These are phyloP conservation scores for Sphaerulina vaccinii DNA, from an alignment of 2,329 filamentous ascomycete genomes.

Conservation along the genomic window DNA sequence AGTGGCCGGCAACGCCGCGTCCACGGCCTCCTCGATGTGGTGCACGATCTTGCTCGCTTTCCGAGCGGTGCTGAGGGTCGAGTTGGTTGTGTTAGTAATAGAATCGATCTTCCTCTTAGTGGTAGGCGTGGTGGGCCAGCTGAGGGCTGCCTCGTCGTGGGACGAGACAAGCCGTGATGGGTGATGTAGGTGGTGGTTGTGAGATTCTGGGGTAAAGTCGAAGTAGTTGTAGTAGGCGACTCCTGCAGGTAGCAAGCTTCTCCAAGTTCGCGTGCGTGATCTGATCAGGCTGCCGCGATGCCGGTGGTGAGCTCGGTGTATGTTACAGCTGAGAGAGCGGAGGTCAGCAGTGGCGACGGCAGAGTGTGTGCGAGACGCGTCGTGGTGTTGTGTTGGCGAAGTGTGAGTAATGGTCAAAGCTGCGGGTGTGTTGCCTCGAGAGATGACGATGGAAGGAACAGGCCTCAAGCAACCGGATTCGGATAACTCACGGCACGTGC, in stretches of 20 bases:
- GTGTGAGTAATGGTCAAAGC: background rate
- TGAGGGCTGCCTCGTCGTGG: slow-evolving; percentile 26
- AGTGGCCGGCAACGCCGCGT: slow-evolving; percentile 47
- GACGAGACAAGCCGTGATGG: slow-evolving; percentile 19
- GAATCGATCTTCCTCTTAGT: slow-evolving; percentile 35
- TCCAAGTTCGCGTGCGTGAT: no score
- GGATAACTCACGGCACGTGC: background rate
- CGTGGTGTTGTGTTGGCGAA: no score
- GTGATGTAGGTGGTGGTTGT: background rate
- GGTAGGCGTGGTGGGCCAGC: slow-evolving; percentile 17
- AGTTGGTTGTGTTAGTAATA: slow-evolving; percentile 23
- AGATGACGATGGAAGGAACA: background rate
- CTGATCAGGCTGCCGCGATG: no score
- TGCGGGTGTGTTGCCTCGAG: background rate
- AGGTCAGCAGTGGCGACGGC: no score
- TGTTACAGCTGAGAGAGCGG: no score
- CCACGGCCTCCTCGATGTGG: slow-evolving; percentile 36
- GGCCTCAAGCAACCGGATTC: background rate
- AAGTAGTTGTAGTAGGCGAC: background rate
- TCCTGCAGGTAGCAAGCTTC: background rate
- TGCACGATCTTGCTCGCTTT: slow-evolving; percentile 38
- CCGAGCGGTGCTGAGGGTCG: slow-evolving; percentile 22
- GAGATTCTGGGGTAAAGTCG: background rate
- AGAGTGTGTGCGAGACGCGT: background rate
- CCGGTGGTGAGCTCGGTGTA: no score